Conservation (phyloP, 495 filamentous ascomycete species). For the Penicillium canescens region DNA sequence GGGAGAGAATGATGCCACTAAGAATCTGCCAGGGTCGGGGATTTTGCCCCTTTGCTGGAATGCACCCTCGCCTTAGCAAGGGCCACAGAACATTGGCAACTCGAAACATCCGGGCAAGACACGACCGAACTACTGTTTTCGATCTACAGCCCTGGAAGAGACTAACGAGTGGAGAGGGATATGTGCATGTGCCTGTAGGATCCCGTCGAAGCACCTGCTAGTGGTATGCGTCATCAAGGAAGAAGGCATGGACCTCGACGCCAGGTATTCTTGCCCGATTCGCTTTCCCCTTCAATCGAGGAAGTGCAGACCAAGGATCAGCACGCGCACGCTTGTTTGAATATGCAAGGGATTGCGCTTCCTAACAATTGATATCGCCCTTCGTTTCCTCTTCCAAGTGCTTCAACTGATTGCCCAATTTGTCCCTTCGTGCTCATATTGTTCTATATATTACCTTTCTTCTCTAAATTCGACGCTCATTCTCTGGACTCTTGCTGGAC, state of each 20-base stretch:
- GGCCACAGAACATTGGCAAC: constrained; percentile 7
- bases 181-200: constrained; percentile 1
- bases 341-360: constrained; percentile 14
- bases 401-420: background rate
- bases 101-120: background rate
- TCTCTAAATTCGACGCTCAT: background rate
- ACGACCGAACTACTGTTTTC: constrained; percentile 4
- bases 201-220: background rate
- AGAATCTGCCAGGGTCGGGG: constrained; percentile 11
- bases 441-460: constrained; percentile 1
- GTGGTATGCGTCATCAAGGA: constrained; percentile 12
- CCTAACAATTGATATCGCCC: constrained; percentile 7
- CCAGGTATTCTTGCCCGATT: constrained; percentile 11
- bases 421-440: constrained; percentile 11
- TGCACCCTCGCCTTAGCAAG: constrained; percentile 30
- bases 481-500: constrained; percentile 6
- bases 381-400: background rate
- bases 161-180: constrained; percentile 1
- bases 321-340: constrained; percentile 6
- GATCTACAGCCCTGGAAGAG: constrained; percentile 13
- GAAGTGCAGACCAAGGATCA: constrained; percentile 5
- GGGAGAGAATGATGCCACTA: constrained; percentile 2
- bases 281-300: constrained; percentile 5
- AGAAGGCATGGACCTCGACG: constrained; percentile 6
- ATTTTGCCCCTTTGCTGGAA: constrained; percentile 23